Conservation (phyloP, 2,329 filamentous ascomycete species). For the Cercospora canescens region DNA sequence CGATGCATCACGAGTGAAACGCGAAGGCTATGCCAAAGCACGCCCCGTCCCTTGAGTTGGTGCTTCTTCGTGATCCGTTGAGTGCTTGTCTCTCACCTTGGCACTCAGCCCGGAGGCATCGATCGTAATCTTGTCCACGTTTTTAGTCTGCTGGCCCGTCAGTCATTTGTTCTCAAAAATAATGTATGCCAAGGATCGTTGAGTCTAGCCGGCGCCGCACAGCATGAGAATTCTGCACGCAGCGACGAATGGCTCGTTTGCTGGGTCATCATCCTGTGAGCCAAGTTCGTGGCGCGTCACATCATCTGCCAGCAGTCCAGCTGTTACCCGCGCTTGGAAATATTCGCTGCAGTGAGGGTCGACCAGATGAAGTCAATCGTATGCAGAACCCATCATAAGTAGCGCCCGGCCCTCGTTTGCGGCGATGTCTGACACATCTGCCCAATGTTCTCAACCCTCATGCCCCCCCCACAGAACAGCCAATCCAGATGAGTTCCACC, state of each 20-base stretch:
- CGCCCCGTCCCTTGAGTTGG: neutral
- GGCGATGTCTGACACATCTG: neutral
- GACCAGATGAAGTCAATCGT: neutral
- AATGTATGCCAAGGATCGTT: slow-evolving; percentile 1
- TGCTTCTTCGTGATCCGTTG: neutral
- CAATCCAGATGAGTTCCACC: neutral
- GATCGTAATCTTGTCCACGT: neutral
- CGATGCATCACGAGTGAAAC: neutral
- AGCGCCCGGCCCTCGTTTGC: neutral
- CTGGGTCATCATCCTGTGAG: neutral
- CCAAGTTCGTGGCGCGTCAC: neutral
- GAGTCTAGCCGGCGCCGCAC: neutral
- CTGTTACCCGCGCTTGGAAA: neutral
- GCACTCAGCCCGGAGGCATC: neutral
- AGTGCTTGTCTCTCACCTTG: neutral
- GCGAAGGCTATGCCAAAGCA: neutral
- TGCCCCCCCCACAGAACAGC: neutral
- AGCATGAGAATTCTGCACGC: neutral
- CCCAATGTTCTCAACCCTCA: neutral
- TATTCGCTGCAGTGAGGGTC: neutral
- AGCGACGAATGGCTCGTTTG: neutral
- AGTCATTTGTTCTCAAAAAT: neutral
- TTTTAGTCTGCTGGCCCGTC: neutral
- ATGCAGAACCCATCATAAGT: neutral
- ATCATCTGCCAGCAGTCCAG: neutral